Base-by-base conservation (phyloP, 139 green algal species). In the Asterochloris erici region DNA sequence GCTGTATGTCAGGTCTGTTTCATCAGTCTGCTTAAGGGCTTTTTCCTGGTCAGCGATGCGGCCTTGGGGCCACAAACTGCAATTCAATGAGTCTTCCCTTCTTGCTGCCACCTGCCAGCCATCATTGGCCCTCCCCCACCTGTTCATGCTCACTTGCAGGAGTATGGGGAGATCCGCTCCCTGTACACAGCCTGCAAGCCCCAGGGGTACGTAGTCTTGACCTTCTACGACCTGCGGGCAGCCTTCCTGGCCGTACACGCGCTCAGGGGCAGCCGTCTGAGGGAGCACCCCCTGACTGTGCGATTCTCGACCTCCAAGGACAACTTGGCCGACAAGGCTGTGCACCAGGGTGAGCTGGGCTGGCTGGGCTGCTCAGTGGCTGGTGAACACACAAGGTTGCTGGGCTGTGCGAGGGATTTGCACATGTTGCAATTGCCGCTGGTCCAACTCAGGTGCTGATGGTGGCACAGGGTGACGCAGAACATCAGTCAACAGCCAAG, bases 201-300 rank as follows among this genome's bases (percentile, higher is more conserved):
- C 61, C 88, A 91, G 75, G 96, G 96, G 29, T 90, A 97, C 71
- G 86, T 98, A 16, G 87, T 98, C 82, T 89, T 98, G n/a, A 87
- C 87, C 12, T 99, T 96, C 90, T 97, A 93, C 81, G 96, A 99
- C 90, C 85, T 98, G 28, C 86, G 95, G 13, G 89, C 91, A 0
- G 95, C 96, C 9, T 85, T 88, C 14, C 73, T 87, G 54, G 96
- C 96, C 0, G 87, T 92, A 62, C 71, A 88, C 68, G 89, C 88
- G 0, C 88, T 98, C 63, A 84, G 91, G 47, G 87, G 94, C 19
- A 79, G 84, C 11, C 27, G 82, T 24, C 61, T 96, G 17, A 60
- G 73, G 28, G 84, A 83, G 10, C 61, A 82, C n/a, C 62, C 76
- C 17, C 86, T 97, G 68, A 90, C 95, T 28, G 86, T 97, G 0